Percentiles rank a stretch among this genome's conserved stretches.
phyloP scores from a whole-genome alignment of 257 asterid species.

The Solanum sejunctum region DNA sequence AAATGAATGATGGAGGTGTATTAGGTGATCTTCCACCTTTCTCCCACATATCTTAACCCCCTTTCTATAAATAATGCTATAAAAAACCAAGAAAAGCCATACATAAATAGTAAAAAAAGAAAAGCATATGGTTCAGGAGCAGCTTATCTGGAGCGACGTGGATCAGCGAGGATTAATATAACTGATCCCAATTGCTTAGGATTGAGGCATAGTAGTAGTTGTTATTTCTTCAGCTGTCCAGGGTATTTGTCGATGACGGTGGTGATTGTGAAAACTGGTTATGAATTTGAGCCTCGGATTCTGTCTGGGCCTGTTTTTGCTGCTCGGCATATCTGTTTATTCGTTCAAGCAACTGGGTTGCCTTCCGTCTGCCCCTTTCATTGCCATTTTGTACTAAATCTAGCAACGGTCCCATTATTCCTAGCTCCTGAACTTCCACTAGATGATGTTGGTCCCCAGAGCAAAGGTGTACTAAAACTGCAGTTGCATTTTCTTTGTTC shows the following conservation, averaged over 20 bases:
- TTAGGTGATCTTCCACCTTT: constrained; percentile 64
- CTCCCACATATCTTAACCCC: constrained; percentile 24
- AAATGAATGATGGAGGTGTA: constrained; percentile 31
- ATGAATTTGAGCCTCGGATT: constrained; percentile 25
- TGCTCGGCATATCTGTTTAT: constrained; percentile 62
- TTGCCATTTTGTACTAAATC: constrained; percentile 77
- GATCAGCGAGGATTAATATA: background rate
- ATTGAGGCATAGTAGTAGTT: background rate
- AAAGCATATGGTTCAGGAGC: background rate
- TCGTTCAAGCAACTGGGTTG: constrained; percentile 72
- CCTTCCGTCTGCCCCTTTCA: constrained; percentile 81
- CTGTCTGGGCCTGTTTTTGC: constrained; percentile 47
- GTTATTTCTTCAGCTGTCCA: constrained; percentile 19
- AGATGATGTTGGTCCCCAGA: constrained; percentile 64
- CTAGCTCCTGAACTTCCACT: constrained; percentile 62
- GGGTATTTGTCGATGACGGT: constrained; percentile 30
- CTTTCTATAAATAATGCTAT: constrained; percentile 20
- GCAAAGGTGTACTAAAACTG: constrained; percentile 79
- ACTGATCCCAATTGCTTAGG: background rate
- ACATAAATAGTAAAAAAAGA: background rate
- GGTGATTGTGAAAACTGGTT: constrained; percentile 14
- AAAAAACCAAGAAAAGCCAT: constrained; percentile 8
- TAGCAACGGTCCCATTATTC: constrained; percentile 50
- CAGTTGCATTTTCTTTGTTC: constrained; percentile 84
- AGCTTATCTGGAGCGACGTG: background rate